Base-by-base conservation (phyloP, 2,329 filamentous ascomycete genomes). In the Anthostomella pinea region DNA sequence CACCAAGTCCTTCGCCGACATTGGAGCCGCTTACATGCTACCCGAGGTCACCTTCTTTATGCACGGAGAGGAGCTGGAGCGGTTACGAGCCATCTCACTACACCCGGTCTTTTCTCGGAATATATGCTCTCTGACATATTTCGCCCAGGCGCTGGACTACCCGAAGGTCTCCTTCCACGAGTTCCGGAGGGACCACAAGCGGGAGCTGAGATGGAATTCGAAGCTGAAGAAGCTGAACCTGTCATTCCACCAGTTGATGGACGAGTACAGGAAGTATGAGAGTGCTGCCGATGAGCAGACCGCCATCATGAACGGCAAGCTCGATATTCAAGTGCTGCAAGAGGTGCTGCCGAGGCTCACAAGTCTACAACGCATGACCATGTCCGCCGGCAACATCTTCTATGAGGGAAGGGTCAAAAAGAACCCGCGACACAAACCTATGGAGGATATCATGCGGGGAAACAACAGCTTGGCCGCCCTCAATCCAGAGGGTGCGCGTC, bases 21-120 rank as follows among this genome's bases (percentile, higher is more conserved):
- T 51, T 18, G 54, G 46, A 11, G 54, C 52, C 6, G 38, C 44
- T 23, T 51, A 51, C 70, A 39, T 79, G 70, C 35, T 76, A 50
- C 25, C 63, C 48, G 23, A 64, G 28, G 30, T 62, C 44, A 43
- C 45, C 10, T 37, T 60, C 47, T 42, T 49, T 30, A 22, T 60
- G 34, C 31, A 60, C 40, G 14, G 49, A 14, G 31, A 38, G 10
- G 54, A 57, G 22, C 35, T 59, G 9, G 41, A 50, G 4, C 47
- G 50, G 23, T 34, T 59, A 13, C 33, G 40, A 10, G 32, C 27
- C 25, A 52, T 59, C 41, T 51, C 54, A 11, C 33, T 49, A 17
- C 42, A 54, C 13, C 53, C 47, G 27, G 39, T 48, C 11, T 43
- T 52, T 20, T 52, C 50, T 2, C 47, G 37, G 11, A 46, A 56